Evolutionary conservation across 169 alveolate genomes (phyloP), one percentile per base, ranked within the genome.

Genomic region (Sarcocystis neurona): DNA sequence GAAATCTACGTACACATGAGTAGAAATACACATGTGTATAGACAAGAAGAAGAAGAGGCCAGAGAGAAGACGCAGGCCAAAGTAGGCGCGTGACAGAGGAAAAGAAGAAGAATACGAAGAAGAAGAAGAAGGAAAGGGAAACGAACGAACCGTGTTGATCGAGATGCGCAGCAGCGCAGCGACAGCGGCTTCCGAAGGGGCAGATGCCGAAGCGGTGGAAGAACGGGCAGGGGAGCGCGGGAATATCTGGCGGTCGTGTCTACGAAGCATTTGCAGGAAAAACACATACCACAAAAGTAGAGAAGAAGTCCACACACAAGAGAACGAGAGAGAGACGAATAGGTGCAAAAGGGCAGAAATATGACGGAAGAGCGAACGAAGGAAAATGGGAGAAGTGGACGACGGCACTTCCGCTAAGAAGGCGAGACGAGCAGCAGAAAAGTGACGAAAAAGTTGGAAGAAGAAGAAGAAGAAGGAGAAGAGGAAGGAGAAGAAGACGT

Each of bases 121-220:
- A 5, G 32, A n/a, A 1, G 43, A 63, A 1, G 12, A 43, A 63
- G 44, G 43, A 37, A 2, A 63, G 12, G 43, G 32, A n/a, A 43
- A n/a, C 44, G 3, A 43, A 15, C 8, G 12, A 20, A 63, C 43
- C 20, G 75, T 18, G 18, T 37, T 0, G 46, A 43, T 46, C 5
- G 48, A 88, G 27, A 30, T 88, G 92, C 0, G 56, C 23, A n/a
- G 68, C 41, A 30, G 68, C 88, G 48, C 77, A 89, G 8, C 89
- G 89, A 60, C 92, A 89, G 86, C 88, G 63, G 48, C 58, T 63
- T 50, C 92, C 92, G 63, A 2, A 79, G 1, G 86, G 88, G 48
- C 92, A 89, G 2, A 89, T 2, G n/a, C 89, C 89, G 53, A 4
- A 68, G 32, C 68, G 60, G 41, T 48, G 37, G 39, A 79, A 80